Evolutionary conservation across 352 stramenopile genomes (phyloP).

Genomic region (Phytophthora macrochlamydospora): DNA sequence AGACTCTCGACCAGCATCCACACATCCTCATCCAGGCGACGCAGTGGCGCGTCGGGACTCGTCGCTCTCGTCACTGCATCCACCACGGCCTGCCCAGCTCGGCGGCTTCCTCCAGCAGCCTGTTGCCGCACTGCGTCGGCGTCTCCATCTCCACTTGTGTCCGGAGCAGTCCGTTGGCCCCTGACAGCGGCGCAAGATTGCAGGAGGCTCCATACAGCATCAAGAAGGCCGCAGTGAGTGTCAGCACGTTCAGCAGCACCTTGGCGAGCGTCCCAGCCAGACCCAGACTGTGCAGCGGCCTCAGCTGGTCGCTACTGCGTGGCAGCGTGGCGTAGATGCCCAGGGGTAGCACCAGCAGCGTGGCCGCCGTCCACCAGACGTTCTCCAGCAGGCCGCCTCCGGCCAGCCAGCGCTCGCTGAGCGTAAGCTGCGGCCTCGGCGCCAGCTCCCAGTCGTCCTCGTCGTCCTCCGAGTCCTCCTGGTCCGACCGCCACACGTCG

Average conservation of each 20-base stretch:
- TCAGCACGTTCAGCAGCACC: conserved; percentile 44
- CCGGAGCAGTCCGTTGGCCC: conserved; percentile 20
- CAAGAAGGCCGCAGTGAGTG: conserved; percentile 17
- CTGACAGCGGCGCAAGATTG: conserved; percentile 15
- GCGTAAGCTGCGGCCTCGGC: conserved; percentile 2
- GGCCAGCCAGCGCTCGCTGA: conserved; percentile 35
- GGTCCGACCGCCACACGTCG: conserved; percentile 44
- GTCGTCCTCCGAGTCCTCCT: conserved; percentile 40
- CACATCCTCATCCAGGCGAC: conserved; percentile 33
- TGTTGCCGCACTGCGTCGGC: conserved; percentile 28
- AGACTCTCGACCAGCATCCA: conserved; percentile 39
- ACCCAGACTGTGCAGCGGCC: conserved; percentile 46
- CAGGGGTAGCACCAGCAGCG: conserved; percentile 43
- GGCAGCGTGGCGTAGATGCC: conserved; percentile 49
- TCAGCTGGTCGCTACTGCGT: conserved; percentile 19
- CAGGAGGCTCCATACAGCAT: conserved; percentile 37
- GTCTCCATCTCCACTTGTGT: conserved; percentile 28
- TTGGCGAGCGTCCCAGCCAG: conserved; percentile 35
- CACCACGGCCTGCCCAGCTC: conserved; percentile 7
- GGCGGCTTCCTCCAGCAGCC: conserved; percentile 19
- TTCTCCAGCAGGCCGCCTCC: conserved; percentile 51
- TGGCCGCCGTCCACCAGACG: conserved; percentile 58
- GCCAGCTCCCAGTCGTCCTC: conserved; percentile 21
- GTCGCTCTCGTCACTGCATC: conserved; percentile 16
- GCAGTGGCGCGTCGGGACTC: conserved; percentile 13